Evolutionary conservation across 1,284 basidiomycete genomes (phyloP).

Genomic region (Mixia osmundae): DNA sequence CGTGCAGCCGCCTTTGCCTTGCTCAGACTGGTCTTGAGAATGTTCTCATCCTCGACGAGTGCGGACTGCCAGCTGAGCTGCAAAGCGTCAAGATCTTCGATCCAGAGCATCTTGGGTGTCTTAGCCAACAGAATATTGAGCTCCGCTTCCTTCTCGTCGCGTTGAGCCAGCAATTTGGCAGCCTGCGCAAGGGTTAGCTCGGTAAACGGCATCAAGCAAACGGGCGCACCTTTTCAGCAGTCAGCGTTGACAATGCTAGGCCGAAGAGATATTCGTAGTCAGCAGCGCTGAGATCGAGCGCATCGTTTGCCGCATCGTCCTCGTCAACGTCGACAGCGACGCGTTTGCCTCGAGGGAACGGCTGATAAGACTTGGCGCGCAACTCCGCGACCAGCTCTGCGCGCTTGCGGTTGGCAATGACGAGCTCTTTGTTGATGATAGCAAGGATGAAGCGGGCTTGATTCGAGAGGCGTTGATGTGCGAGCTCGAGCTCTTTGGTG

Average conservation of each 20-base stretch:
- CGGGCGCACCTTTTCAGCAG: slow-evolving; percentile 55
- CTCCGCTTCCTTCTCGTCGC: slow-evolving; percentile 59
- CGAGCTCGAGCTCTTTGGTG: slow-evolving; percentile 57
- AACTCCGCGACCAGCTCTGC: slow-evolving; percentile 64
- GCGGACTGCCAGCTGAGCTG: slow-evolving; percentile 21
- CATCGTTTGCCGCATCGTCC: slow-evolving; percentile 30
- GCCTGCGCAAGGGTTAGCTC: slow-evolving; percentile 32
- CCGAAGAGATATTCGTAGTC: slow-evolving; percentile 89
- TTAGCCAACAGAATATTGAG: slow-evolving; percentile 53
- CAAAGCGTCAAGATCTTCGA: slow-evolving; percentile 65
- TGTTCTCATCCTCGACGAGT: slow-evolving; percentile 3
- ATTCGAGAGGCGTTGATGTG: slow-evolving; percentile 69
- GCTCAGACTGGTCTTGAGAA: not conserved
- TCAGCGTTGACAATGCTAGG: slow-evolving; percentile 90
- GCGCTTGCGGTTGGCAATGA: slow-evolving; percentile 82
- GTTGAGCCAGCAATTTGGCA: slow-evolving; percentile 57
- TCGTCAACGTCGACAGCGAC: slow-evolving; percentile 34
- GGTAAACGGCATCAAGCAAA: slow-evolving; percentile 8
- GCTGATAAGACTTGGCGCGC: slow-evolving; percentile 57
- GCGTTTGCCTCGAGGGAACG: slow-evolving; percentile 48
- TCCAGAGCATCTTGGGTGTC: slow-evolving; percentile 71
- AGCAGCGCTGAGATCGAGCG: slow-evolving; percentile 24
- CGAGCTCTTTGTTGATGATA: slow-evolving; percentile 74
- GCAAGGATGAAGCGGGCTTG: slow-evolving; percentile 93
- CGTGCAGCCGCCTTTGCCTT: slow-evolving; percentile 2